These are phyloP conservation scores for Hemerocallis citrina DNA, from an alignment of 106 monocot species.

Conservation along the genomic window DNA sequence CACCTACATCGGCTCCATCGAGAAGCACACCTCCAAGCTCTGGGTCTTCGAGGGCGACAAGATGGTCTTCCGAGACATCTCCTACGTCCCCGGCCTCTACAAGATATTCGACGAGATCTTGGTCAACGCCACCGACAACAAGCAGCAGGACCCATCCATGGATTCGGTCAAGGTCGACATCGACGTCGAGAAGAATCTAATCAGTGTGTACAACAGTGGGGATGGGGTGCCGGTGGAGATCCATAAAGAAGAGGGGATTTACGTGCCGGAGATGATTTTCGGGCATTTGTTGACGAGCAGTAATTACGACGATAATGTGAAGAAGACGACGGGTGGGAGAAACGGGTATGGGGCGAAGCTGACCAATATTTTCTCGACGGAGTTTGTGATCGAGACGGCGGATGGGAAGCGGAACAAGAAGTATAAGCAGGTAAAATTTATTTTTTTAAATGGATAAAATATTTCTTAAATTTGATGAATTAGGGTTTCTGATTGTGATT, in stretches of 20 bases:
- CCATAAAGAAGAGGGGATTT: slow-evolving; percentile 88
- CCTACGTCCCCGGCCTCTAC: slow-evolving; percentile 94
- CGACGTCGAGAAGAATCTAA: slow-evolving; percentile 42
- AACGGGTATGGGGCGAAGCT: slow-evolving; percentile 98
- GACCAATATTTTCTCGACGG: slow-evolving; percentile 91
- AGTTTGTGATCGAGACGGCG: slow-evolving; percentile 82
- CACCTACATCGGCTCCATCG: slow-evolving; percentile 93
- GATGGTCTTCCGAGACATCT: slow-evolving; percentile 62
- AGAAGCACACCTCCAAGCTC: slow-evolving; percentile 80
- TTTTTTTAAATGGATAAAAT: too few species aligned
- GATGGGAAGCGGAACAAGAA: slow-evolving; percentile 86
- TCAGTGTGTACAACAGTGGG: slow-evolving; percentile 92
- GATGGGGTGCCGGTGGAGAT: slow-evolving; percentile 96
- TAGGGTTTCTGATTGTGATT: too few species aligned
- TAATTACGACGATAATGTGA: slow-evolving; percentile 81
- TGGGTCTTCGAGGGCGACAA: slow-evolving; percentile 74
- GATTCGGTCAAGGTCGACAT: slow-evolving; percentile 78
- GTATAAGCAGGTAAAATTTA: slow-evolving; percentile 78
- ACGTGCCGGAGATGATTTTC: slow-evolving; percentile 97
- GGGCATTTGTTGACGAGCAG: slow-evolving; percentile 95
- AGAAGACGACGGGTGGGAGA: slow-evolving; percentile 98
- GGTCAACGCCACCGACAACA: slow-evolving; percentile 99
- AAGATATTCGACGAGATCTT: slow-evolving; percentile 99
- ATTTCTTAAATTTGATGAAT: not conserved
- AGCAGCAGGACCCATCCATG: slow-evolving; percentile 94